Conservation (phyloP, 768 basidiomycete genomes). For the Trichaptum fuscoviolaceum region DNA sequence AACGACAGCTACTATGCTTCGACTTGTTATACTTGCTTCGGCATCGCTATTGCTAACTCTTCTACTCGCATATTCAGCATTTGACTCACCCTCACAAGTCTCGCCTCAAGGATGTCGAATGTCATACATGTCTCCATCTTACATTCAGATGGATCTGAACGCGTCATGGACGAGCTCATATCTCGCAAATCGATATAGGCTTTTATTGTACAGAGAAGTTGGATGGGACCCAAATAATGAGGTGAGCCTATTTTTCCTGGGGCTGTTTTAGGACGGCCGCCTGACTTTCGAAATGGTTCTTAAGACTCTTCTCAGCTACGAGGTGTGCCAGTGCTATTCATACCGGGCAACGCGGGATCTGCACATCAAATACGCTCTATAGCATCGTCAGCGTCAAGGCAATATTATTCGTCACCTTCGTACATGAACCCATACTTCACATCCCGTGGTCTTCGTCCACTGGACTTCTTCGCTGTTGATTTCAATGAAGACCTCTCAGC, state of each 20-base stretch:
- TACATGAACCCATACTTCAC: conserved; percentile 48
- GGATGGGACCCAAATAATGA: conserved; percentile 67
- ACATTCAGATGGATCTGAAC: conserved; percentile 67
- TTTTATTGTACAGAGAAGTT: conserved; percentile 89
- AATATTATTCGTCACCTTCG: conserved; percentile 65
- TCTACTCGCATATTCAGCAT: conserved; percentile 22
- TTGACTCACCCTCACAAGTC: conserved; percentile 42
- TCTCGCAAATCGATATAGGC: conserved; percentile 66
- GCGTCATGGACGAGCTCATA: conserved; percentile 51
- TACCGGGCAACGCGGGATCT: conserved; percentile 96
- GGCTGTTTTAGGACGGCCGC: conserved; percentile 14
- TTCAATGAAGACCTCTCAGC: conserved; percentile 98
- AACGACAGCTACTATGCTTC: not conserved
- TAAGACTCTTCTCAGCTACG: conserved; percentile 19
- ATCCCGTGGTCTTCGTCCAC: conserved; percentile 40
- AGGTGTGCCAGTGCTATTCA: conserved; percentile 88
- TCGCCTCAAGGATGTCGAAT: conserved; percentile 93
- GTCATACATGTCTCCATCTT: conserved; percentile 95
- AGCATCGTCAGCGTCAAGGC: conserved; percentile 83
- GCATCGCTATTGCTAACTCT: not conserved
- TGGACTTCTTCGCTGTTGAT: conserved; percentile 91
- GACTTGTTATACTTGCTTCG: not conserved
- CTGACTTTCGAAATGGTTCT: conserved; percentile 7
- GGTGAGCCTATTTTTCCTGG: conserved; percentile 31
- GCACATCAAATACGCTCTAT: conserved; percentile 92